Conservation (phyloP, 2,329 filamentous ascomycete genomes). For the Septoria petroselini region DNA sequence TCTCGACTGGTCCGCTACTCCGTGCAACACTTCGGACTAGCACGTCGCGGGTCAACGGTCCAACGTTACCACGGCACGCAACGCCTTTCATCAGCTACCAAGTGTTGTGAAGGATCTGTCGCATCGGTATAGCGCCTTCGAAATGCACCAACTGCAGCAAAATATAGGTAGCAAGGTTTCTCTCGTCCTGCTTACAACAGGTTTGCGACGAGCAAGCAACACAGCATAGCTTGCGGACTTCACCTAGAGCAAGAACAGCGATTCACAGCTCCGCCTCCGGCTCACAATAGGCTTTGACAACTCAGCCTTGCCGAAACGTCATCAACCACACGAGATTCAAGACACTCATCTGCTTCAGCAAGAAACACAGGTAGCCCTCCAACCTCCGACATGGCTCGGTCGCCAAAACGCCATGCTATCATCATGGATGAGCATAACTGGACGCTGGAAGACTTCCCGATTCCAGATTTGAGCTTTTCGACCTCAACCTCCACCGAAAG, state of each 20-base stretch:
- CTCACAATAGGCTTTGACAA: not conserved
- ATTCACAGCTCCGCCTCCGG: not conserved
- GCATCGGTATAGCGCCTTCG: not conserved
- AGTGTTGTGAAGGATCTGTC: constrained; percentile 10
- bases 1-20: constrained; percentile 11
- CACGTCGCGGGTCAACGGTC: constrained; percentile 11
- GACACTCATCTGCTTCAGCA: constrained; percentile 9
- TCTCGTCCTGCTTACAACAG: constrained; percentile 2
- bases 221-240: not conserved
- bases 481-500: constrained; percentile 17
- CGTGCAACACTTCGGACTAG: constrained; percentile 1
- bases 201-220: not conserved
- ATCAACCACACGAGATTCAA: constrained; percentile 5
- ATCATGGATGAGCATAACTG: constrained; percentile 21
- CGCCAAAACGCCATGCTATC: constrained; percentile 19
- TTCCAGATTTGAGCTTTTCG: constrained; percentile 16
- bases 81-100: constrained; percentile 5
- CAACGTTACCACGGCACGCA: constrained; percentile 16
- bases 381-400: constrained; percentile 16
- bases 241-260: not conserved
- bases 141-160: not conserved
- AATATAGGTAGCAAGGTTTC: constrained; percentile 4
- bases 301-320: constrained; percentile 1
- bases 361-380: constrained; percentile 5
- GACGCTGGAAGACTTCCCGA: constrained; percentile 13